phyloP scores from a whole-genome alignment of 176 grass and related monocot species.

The Echinochloa phyllopogon region DNA sequence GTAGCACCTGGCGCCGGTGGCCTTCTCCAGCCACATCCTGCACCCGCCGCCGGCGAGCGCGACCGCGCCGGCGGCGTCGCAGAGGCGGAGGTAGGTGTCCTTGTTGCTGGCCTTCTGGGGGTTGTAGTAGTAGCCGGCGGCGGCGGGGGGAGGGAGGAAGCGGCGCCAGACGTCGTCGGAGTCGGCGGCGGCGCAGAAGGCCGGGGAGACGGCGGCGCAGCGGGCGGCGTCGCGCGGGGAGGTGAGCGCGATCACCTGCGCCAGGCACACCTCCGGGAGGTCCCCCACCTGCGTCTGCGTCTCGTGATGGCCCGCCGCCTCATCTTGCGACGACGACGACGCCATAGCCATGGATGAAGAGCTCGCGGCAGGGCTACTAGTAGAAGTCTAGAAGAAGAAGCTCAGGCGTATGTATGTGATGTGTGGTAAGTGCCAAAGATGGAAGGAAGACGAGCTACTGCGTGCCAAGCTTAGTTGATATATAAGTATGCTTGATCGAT shows the following conservation, averaged over 20 bases:
- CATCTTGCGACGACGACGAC: too few relatives aligned
- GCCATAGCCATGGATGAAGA: too few relatives aligned
- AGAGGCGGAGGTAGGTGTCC: constrained; percentile 43
- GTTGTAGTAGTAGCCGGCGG: neutral
- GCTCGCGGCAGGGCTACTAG: too few relatives aligned
- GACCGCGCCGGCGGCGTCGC: neutral
- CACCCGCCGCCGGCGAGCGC: neutral
- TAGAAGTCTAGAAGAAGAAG: too few relatives aligned
- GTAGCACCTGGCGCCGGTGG: constrained; percentile 45
- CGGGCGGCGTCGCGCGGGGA: constrained; percentile 46
- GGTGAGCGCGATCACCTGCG: constrained; percentile 53
- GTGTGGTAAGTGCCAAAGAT: too few relatives aligned
- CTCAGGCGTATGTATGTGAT: too few relatives aligned
- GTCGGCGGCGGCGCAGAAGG: constrained; percentile 48
- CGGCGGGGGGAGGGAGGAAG: constrained; percentile 36
- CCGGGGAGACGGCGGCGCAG: constrained; percentile 44
- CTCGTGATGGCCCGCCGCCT: neutral
- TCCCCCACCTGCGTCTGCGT: neutral
- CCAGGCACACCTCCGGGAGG: constrained; percentile 55
- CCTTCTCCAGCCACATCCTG: constrained; percentile 46
- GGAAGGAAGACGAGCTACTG: too few relatives aligned
- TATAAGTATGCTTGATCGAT: too few relatives aligned
- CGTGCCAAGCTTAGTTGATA: too few relatives aligned
- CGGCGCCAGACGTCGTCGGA: constrained; percentile 45
- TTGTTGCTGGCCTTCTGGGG: neutral